These are phyloP conservation scores for Solanum chaucha DNA, from an alignment of 257 asterid genomes.

Conservation along the genomic window DNA sequence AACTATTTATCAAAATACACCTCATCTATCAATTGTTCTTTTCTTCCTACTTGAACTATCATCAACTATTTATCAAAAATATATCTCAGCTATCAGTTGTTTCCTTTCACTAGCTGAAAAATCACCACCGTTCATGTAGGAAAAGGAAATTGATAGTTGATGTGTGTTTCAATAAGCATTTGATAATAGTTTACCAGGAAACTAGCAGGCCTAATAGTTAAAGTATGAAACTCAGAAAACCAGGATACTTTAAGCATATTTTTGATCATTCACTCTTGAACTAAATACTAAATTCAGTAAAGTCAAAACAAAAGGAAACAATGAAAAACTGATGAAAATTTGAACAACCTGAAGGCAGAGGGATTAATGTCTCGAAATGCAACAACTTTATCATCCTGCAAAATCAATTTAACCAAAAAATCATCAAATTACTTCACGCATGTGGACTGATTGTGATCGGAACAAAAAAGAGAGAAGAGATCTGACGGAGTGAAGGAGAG, in stretches of 20 bases:
- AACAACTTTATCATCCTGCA: conserved; percentile 62
- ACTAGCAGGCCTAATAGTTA: background rate
- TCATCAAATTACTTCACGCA: background rate
- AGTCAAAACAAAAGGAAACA: background rate
- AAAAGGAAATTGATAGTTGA: background rate
- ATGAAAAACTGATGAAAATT: background rate
- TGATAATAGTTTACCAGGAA: background rate
- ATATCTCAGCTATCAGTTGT: background rate
- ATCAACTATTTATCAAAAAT: background rate
- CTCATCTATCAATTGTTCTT: background rate
- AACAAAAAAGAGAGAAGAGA: background rate
- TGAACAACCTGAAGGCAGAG: conserved; percentile 53
- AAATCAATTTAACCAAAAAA: background rate
- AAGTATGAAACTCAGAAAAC: background rate
- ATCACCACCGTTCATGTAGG: background rate
- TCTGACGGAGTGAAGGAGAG: conserved; percentile 57
- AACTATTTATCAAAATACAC: background rate
- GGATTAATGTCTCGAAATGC: conserved; percentile 79
- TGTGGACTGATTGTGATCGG: background rate
- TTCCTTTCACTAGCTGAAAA: background rate
- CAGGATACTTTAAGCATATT: background rate
- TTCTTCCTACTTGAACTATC: no score
- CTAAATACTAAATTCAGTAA: background rate
- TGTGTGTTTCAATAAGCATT: background rate
- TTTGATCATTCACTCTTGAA: background rate